Evolutionary conservation across 352 stramenopile genomes (phyloP), one percentile per base, ranked within the genome.

Genomic region (Globisporangium canariense): DNA sequence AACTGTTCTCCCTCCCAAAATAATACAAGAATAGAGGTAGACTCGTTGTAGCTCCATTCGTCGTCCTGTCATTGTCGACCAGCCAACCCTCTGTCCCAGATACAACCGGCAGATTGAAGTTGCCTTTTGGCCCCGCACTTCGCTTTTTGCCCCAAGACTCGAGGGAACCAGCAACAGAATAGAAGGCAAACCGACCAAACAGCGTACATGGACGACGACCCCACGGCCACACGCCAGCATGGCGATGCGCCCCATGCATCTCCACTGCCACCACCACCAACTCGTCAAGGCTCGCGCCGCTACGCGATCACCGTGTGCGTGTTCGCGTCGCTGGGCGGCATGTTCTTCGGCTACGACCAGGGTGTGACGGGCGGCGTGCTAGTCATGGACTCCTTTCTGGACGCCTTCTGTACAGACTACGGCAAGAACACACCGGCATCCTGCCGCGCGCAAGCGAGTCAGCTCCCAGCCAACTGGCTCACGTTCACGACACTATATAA

Each of bases 281-380:
- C 50, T 6, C 50, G 7, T 5, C 51, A 57, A 30, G 51, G 51
- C 51, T 57, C 51, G 30, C 30, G 59, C 32, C 28, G 38, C 38
- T 60, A 71, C 52, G 74, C 71, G 11, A 68, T 79, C 47, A 20
- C 70, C 41, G 43, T 50, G 25, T 76, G 70, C 52, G 16, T 83
- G 34, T 76, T 76, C 40, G 69, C 70, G 22, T 81, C 76, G 50
- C 66, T 83, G 13, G 76, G 76, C 30, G 76, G 76, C 10, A 62
- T 81, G 36, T 80, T 81, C 66, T 79, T 85, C 49, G 77, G 77
- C 52, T 85, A 81, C 45, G 74, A 77, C 65, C 65, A 78, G 28
- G 77, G 74, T 22, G 72, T 81, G 28, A 82, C 72, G 1, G 67
- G 72, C 40, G 72, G 70, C 30, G 73, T 83, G 38, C 53, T 85